These are phyloP conservation scores for Cutaneotrichosporon arboriforme DNA, from an alignment of 1,284 basidiomycete genomes.

Conservation along the genomic window DNA sequence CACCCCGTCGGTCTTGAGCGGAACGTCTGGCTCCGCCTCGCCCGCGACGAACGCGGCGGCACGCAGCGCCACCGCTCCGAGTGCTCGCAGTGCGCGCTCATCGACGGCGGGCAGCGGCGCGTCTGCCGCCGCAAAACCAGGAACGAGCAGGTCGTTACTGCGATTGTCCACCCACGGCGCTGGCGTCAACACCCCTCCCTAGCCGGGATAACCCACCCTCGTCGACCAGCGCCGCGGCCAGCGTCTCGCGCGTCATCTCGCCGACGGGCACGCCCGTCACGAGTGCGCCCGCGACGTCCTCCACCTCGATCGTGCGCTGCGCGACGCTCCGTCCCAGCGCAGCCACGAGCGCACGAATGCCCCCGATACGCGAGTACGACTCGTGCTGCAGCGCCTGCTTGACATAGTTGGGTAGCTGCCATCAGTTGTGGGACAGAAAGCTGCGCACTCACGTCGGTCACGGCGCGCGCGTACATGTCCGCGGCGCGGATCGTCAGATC, in stretches of 20 bases:
- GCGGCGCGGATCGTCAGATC: constrained; percentile 19
- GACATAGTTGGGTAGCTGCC: constrained; percentile 36
- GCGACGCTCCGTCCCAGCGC: constrained; percentile 23
- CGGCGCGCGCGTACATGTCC: constrained; percentile 28
- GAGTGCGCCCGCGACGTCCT: constrained; percentile 20
- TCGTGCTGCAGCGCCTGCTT: constrained; percentile 37
- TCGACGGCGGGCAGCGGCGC: constrained; percentile 1
- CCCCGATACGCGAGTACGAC: constrained; percentile 28
- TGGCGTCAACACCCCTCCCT: background rate
- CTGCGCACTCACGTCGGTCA: constrained; percentile 24
- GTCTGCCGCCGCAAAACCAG: background rate
- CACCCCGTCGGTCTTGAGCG: background rate
- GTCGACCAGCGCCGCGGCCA: background rate
- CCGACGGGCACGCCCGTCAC: constrained; percentile 2
- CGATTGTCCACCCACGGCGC: constrained; percentile 15
- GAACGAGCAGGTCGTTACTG: constrained; percentile 11
- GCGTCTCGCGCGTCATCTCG: constrained; percentile 1
- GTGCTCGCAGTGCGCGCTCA: constrained; percentile 6
- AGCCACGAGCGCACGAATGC: constrained; percentile 22
- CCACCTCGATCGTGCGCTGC: constrained; percentile 18
- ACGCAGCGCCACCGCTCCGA: constrained; percentile 1
- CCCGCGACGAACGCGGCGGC: constrained; percentile 5
- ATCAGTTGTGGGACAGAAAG: no score
- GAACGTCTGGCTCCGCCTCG: background rate
- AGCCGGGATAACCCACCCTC: background rate